These are phyloP conservation scores for Juglanconis juglandina DNA, from an alignment of 2,329 filamentous ascomycete genomes.

Conservation along the genomic window DNA sequence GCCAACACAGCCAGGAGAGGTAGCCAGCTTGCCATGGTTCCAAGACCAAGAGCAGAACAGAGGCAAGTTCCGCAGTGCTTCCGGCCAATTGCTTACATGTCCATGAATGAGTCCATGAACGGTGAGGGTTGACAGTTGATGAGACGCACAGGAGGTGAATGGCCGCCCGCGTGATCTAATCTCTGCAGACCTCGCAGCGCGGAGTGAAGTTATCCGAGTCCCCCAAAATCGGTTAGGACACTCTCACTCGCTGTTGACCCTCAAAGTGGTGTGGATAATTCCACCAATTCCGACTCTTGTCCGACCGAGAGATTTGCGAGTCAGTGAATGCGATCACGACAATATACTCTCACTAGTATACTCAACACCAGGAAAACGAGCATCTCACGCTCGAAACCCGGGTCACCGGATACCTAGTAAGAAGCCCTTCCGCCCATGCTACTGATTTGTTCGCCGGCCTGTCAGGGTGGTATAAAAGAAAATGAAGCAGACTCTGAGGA, in stretches of 20 bases:
- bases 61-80: not conserved
- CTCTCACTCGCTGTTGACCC: not conserved
- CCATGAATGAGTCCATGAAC: no score
- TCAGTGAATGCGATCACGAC: no score
- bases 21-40: not conserved
- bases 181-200: not conserved
- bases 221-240: not conserved
- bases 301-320: no score
- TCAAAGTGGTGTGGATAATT: not conserved
- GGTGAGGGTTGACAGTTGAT: not conserved
- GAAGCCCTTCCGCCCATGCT: no score
- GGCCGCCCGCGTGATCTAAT: not conserved
- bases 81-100: no score
- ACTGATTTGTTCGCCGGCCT: no score
- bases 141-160: not conserved
- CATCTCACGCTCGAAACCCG: no score
- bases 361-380: no score
- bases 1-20: not conserved
- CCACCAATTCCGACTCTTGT: not conserved
- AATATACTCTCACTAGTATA: no score
- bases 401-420: no score
- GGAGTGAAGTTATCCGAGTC: not conserved
- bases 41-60: not conserved
- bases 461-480: no score
- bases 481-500: no score